A percentile compares a stretch with the other conserved stretches of the same genome.
phyloP scores from a whole-genome alignment of 169 alveolate species.

The Perkinsus marinus region DNA sequence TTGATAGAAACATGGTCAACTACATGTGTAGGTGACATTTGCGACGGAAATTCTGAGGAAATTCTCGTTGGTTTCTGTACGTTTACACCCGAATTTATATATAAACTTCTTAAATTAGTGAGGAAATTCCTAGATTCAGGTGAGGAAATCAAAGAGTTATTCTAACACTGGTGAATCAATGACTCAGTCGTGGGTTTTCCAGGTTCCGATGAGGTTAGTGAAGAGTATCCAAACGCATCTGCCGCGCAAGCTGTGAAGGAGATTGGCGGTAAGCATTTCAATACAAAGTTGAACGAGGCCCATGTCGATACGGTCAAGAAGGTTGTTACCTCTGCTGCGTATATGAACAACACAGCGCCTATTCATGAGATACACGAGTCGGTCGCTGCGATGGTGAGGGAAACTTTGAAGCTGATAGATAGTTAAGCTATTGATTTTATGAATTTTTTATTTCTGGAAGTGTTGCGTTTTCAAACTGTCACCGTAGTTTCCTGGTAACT shows the following conservation, averaged over 20 bases:
- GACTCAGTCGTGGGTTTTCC: neutral
- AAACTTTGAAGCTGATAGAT: constrained; percentile 4
- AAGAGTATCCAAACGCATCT: constrained; percentile 37
- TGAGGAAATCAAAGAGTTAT: no score
- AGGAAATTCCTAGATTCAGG: no score
- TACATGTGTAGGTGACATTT: no score
- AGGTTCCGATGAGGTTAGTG: constrained; percentile 2
- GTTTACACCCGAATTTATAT: no score
- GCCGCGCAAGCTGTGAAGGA: constrained; percentile 35
- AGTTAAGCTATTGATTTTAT: no score
- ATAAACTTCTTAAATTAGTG: no score
- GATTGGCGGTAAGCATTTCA: constrained; percentile 29
- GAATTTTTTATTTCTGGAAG: neutral
- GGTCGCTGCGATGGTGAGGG: constrained; percentile 13
- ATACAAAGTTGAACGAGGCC: constrained; percentile 19
- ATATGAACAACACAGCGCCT: constrained; percentile 30
- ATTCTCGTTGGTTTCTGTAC: no score
- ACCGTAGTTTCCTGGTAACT: no score
- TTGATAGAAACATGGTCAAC: no score
- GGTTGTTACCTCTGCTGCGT: constrained; percentile 40
- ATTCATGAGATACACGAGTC: constrained; percentile 19
- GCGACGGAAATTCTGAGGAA: no score
- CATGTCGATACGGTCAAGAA: constrained; percentile 21
- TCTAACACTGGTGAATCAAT: no score
- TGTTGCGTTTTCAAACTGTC: neutral